phyloP scores from a whole-genome alignment of 169 alveolate genomes.

The Miamiensis avidus region DNA sequence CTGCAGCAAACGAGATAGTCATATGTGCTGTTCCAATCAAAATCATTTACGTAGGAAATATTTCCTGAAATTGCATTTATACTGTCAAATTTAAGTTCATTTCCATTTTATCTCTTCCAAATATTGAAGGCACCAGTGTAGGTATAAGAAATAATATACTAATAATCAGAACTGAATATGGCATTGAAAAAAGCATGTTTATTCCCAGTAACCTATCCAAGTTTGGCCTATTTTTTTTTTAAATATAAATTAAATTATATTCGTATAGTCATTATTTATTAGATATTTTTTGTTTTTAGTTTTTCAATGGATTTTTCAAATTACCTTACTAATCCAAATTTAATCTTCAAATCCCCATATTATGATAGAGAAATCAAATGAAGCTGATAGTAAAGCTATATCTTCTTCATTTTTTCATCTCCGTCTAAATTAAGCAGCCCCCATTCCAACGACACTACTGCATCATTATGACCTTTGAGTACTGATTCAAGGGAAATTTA shows the following conservation, averaged over 20 bases:
- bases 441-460: conserved; percentile 66
- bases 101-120: conserved; percentile 69
- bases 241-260: too few relatives aligned
- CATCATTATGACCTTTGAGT: conserved; percentile 64
- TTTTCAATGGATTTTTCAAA: too few relatives aligned
- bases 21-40: conserved; percentile 70
- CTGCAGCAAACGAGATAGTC: conserved; percentile 69
- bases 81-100: conserved; percentile 46
- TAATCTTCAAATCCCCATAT: conserved; percentile 61
- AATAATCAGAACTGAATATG: conserved; percentile 45
- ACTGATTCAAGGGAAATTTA: conserved; percentile 70
- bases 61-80: conserved; percentile 75
- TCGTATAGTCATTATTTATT: too few relatives aligned
- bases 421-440: not conserved
- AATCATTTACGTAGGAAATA: conserved; percentile 78
- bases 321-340: conserved; percentile 41
- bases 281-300: too few relatives aligned
- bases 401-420: conserved; percentile 8
- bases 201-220: conserved; percentile 82
- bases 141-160: conserved; percentile 70
- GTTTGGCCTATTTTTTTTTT: conserved; percentile 20
- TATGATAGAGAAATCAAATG: conserved; percentile 77
- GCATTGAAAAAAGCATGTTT: conserved; percentile 76
- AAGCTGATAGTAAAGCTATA: conserved; percentile 61
- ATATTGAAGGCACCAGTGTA: conserved; percentile 78